Conservation (phyloP, 352 stramenopile genomes). For the Pythium myriotylum region DNA sequence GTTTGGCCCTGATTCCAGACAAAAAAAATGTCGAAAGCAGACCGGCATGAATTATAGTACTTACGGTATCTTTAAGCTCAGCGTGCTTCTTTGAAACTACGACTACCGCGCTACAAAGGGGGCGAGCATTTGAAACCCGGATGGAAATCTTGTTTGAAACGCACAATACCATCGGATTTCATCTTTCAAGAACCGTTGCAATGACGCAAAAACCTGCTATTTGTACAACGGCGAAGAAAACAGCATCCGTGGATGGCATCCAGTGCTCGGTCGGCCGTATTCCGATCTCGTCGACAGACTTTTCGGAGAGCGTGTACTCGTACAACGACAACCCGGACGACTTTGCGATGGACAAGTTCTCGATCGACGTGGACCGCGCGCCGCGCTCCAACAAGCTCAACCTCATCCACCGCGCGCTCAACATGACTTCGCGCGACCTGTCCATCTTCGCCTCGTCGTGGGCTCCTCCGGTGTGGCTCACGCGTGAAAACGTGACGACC, state of each 20-base stretch:
- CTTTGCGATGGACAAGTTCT: constrained; percentile 79
- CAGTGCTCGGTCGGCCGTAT: constrained; percentile 84
- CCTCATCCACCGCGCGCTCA: constrained; percentile 61
- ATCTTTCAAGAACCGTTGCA: too few relatives aligned
- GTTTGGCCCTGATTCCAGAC: too few relatives aligned
- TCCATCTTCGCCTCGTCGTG: constrained; percentile 81
- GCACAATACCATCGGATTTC: too few relatives aligned
- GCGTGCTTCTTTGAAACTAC: too few relatives aligned
- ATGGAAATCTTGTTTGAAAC: too few relatives aligned
- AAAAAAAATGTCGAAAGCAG: too few relatives aligned
- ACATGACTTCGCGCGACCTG: constrained; percentile 43
- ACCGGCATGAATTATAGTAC: too few relatives aligned
- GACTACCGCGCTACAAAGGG: too few relatives aligned
- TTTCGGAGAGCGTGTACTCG: constrained; percentile 83
- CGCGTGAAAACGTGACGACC: constrained; percentile 56
- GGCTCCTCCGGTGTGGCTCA: constrained; percentile 88
- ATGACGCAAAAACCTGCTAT: too few relatives aligned
- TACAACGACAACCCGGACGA: constrained; percentile 81
- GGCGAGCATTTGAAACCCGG: too few relatives aligned
- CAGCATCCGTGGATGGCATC: constrained; percentile 56
- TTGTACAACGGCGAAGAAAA: too few relatives aligned
- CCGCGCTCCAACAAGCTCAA: constrained; percentile 60
- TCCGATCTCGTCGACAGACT: constrained; percentile 85
- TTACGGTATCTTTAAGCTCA: too few relatives aligned
- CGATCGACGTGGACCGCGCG: constrained; percentile 77